Percentiles rank a stretch among this genome's conserved stretches.
Evolutionary conservation across 176 grass and related monocot genomes (phyloP).

Genomic region (Avena eriantha): DNA sequence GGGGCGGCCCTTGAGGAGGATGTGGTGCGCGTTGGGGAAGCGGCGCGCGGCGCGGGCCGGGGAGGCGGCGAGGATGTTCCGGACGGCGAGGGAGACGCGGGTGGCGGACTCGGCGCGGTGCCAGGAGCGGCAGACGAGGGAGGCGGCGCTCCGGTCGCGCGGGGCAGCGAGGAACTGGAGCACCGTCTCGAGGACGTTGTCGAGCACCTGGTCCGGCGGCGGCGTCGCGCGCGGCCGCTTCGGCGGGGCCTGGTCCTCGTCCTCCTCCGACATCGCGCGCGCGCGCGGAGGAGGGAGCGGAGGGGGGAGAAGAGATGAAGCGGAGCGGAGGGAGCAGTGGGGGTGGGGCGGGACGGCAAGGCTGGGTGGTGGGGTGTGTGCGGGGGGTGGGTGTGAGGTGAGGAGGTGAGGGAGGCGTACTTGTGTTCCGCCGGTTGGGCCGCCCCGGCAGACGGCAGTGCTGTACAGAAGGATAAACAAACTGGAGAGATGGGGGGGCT

Average conservation of each 20-base stretch:
- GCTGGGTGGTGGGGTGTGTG: background rate
- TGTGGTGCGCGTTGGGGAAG: slow-evolving; percentile 60
- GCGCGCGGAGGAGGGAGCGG: background rate
- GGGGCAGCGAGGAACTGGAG: slow-evolving; percentile 77
- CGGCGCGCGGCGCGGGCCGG: slow-evolving; percentile 65
- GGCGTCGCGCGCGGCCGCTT: slow-evolving; percentile 43
- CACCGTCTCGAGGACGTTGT: slow-evolving; percentile 95
- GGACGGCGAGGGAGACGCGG: slow-evolving; percentile 61
- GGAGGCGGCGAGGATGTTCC: slow-evolving; percentile 81
- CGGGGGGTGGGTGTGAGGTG: background rate
- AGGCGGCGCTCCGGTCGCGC: slow-evolving; percentile 74
- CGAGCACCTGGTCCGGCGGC: slow-evolving; percentile 83
- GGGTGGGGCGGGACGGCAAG: background rate
- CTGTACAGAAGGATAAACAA: slow-evolving; percentile 11
- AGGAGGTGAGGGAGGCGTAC: slow-evolving; percentile 40
- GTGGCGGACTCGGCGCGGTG: slow-evolving; percentile 80
- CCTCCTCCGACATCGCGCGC: slow-evolving; percentile 66
- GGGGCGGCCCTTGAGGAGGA: slow-evolving; percentile 86
- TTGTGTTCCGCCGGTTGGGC: slow-evolving; percentile 37
- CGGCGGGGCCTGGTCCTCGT: slow-evolving; percentile 56
- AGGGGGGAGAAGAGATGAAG: background rate
- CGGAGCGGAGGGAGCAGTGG: background rate
- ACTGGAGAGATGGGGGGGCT: background rate
- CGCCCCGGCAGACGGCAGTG: slow-evolving; percentile 22
- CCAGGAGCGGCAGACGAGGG: slow-evolving; percentile 89